Evolutionary conservation across 306 rosid genomes (phyloP).

Genomic region (Vigna unguiculata): DNA sequence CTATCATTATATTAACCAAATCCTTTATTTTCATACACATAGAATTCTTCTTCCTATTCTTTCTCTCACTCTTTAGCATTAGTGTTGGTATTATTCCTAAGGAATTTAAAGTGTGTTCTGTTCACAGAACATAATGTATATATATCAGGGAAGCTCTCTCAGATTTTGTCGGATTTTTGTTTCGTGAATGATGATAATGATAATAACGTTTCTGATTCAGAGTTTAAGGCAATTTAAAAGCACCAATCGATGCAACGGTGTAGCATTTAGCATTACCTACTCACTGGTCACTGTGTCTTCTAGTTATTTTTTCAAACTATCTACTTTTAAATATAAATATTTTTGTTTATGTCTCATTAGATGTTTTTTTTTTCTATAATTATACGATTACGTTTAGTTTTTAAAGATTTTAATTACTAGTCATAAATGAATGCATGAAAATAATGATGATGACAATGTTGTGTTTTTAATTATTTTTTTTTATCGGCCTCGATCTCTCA

Average conservation of each 20-base stretch:
- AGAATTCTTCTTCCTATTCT: too few species aligned
- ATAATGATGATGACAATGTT: neutral
- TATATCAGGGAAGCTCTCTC: neutral
- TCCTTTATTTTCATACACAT: neutral
- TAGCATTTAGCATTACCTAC: too few species aligned
- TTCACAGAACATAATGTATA: neutral
- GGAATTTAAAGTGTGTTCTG: neutral
- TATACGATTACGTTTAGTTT: neutral
- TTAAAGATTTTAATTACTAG: neutral
- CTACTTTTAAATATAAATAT: neutral
- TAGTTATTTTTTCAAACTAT: neutral
- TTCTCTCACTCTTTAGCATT: neutral
- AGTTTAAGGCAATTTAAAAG: neutral
- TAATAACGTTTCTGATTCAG: slow-evolving; percentile 8
- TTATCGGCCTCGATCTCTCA: too few species aligned
- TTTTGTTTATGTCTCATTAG: neutral
- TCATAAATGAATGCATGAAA: neutral
- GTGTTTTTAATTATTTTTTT: neutral
- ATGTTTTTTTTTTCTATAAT: too few species aligned
- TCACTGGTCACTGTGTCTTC: neutral
- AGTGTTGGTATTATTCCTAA: neutral
- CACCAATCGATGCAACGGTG: too few species aligned
- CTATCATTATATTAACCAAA: neutral
- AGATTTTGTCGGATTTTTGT: neutral
- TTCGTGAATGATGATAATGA: neutral